Evolutionary conservation across 805 yeast genomes (phyloP), one percentile per base, ranked within the genome.

Genomic region (Saccharomycopsis oosterbeekiorum): DNA sequence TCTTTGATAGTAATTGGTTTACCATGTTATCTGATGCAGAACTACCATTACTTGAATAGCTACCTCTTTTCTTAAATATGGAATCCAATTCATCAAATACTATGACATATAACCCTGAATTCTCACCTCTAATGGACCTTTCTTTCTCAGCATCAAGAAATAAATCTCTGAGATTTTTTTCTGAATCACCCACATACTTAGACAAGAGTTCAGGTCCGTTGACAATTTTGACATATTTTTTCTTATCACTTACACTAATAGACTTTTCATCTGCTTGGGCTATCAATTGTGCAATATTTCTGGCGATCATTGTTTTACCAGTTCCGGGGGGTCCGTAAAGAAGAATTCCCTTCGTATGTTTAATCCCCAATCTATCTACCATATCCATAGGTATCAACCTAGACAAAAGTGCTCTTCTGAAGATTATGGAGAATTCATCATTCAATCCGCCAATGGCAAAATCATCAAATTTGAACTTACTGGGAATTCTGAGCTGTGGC

Each of bases 41-140:
- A 98, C 85, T 76, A 94, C 99, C 40, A 99, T 98, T 72, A 99
- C 94, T 78, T 94, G 99, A 24, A 98, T 96, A 99, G 75, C 94
- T 99, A 70, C 94, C 94, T 76, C 99, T 88, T 75, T 93, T 94
- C 53, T 99, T 94, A 60, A 99, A 99, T 73, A 94, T 93, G 41
- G 99, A 97, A 76, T 94, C 99, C 67, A 94, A 91, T 78, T 94
- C 99, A 78, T 94, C 99, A 68, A 94, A 94, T 75, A 94, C 94
- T 64, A 94, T 94, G 70, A 94, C 94, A 11, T 97, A 84, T 9
- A 99, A 99, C 1, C 87, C 84, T 9, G 96, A 88, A 0, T 96
- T 91, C 58, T 97, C 80, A 0, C 98, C 98, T 66, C 97, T 84
- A 53, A 85, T 84, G 71, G 93, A 93, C 0, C 93, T 96, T 71